A percentile compares a stretch with the other conserved stretches of the same genome.
These are phyloP conservation scores for Metschnikowia aberdeeniae DNA, from an alignment of 805 yeast genomes.

Conservation along the genomic window DNA sequence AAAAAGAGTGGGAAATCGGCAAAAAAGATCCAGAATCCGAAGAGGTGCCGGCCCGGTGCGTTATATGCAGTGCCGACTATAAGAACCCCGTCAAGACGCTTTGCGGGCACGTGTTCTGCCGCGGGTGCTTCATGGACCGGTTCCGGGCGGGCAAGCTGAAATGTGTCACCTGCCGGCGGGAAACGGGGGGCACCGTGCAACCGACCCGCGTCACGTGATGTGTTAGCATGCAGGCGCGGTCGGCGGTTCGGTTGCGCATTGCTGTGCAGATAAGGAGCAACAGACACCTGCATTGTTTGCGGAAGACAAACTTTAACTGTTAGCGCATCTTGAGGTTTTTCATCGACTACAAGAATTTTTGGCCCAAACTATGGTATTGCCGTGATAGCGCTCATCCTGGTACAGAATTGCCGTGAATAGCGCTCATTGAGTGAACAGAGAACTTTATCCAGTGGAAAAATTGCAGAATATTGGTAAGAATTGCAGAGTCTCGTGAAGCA, in stretches of 20 bases:
- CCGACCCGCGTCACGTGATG: constrained; percentile 35
- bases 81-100: constrained; percentile 51
- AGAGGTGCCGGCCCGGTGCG: constrained; percentile 54
- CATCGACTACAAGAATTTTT: too few relatives aligned
- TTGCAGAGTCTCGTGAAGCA: too few relatives aligned
- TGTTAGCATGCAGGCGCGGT: background rate
- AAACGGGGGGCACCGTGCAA: constrained; percentile 56
- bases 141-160: constrained; percentile 36
- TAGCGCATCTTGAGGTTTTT: background rate
- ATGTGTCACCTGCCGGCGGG: constrained; percentile 56
- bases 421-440: too few relatives aligned
- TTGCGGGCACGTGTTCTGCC: constrained; percentile 66
- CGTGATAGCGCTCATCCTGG: too few relatives aligned
- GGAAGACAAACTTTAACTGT: too few relatives aligned
- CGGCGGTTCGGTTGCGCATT: background rate
- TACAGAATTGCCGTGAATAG: too few relatives aligned
- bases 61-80: constrained; percentile 55
- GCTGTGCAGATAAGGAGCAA: background rate
- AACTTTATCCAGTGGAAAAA: too few relatives aligned
- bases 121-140: constrained; percentile 50
- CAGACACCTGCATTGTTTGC: too few relatives aligned
- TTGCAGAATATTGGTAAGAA: too few relatives aligned
- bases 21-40: background rate
- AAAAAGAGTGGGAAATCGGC: constrained; percentile 64
- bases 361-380: too few relatives aligned